Percentiles rank a stretch among this genome's conserved stretches.
These are phyloP conservation scores for Phialophora tarda DNA, from an alignment of 2,329 filamentous ascomycete genomes.

Conservation along the genomic window DNA sequence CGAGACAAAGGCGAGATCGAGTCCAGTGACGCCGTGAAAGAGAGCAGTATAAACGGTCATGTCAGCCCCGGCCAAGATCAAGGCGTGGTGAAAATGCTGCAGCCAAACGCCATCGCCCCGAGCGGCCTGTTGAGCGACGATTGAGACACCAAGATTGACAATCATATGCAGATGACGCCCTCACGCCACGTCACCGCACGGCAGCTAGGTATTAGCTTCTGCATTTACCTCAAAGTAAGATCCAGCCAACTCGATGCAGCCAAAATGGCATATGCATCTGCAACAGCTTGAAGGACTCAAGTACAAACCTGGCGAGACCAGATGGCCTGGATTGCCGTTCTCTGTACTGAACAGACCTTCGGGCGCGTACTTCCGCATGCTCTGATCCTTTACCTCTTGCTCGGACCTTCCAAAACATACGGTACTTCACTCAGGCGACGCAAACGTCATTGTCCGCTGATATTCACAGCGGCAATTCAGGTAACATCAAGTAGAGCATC, in stretches of 20 bases:
- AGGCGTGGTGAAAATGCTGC: slow-evolving; percentile 38
- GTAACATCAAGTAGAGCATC: not conserved
- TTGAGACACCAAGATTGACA: slow-evolving; percentile 17
- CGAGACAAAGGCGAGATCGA: not conserved
- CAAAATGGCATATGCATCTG: not conserved
- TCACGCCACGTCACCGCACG: not conserved
- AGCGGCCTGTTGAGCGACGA: slow-evolving; percentile 36
- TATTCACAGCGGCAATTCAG: not conserved
- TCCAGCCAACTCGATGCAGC: not conserved
- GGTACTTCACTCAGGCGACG: not conserved
- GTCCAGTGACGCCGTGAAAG: not conserved
- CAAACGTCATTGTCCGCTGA: not conserved
- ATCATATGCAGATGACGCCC: not conserved
- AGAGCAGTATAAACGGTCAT: slow-evolving; percentile 29
- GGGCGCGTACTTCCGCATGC: not conserved
- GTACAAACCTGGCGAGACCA: not conserved
- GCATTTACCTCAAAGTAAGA: not conserved
- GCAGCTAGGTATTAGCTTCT: not conserved
- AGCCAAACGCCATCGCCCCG: slow-evolving; percentile 39
- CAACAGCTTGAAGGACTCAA: not conserved
- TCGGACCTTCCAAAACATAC: not conserved
- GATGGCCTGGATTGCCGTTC: not conserved
- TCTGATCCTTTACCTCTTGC: not conserved
- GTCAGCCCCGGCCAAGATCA: slow-evolving; percentile 29
- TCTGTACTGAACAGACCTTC: not conserved